A percentile compares a stretch with the other conserved stretches of the same genome.
Evolutionary conservation across 345 rosid genomes (phyloP).

Genomic region (Firmiana major): DNA sequence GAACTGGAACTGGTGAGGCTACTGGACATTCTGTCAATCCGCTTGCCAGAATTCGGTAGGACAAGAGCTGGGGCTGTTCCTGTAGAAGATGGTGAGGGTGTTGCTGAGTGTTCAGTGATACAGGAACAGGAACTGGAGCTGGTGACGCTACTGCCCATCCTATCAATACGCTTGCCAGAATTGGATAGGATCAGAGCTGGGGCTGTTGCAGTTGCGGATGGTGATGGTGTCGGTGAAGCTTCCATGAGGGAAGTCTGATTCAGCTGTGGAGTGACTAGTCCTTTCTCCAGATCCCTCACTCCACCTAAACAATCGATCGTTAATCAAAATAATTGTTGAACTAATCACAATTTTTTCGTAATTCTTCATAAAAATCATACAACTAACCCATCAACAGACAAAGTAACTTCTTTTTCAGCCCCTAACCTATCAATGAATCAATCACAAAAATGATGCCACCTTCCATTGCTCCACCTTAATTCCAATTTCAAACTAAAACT

Average conservation of each 20-base stretch:
- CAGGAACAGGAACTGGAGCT: conserved; percentile 2
- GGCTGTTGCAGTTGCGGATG: conserved; percentile 59
- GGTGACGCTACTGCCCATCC: conserved; percentile 1
- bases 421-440: background rate
- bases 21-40: background rate
- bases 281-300: conserved; percentile 74
- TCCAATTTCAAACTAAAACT: background rate
- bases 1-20: conserved; percentile 8
- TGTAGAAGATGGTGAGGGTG: conserved; percentile 42
- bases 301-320: conserved; percentile 32
- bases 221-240: conserved; percentile 70
- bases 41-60: conserved; percentile 36
- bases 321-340: conserved; percentile 20
- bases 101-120: background rate
- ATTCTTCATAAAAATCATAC: conserved; percentile 21
- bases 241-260: conserved; percentile 42
- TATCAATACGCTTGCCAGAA: background rate
- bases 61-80: conserved; percentile 72
- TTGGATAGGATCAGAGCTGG: conserved; percentile 81
- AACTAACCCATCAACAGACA: conserved; percentile 17
- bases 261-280: conserved; percentile 30
- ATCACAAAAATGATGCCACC: background rate
- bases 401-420: background rate
- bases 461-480: background rate
- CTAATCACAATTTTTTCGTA: conserved; percentile 12